Evolutionary conservation across 805 yeast species (phyloP), one percentile per base, ranked within the genome.

Genomic region (Saccharomycopsis lassenensis): DNA sequence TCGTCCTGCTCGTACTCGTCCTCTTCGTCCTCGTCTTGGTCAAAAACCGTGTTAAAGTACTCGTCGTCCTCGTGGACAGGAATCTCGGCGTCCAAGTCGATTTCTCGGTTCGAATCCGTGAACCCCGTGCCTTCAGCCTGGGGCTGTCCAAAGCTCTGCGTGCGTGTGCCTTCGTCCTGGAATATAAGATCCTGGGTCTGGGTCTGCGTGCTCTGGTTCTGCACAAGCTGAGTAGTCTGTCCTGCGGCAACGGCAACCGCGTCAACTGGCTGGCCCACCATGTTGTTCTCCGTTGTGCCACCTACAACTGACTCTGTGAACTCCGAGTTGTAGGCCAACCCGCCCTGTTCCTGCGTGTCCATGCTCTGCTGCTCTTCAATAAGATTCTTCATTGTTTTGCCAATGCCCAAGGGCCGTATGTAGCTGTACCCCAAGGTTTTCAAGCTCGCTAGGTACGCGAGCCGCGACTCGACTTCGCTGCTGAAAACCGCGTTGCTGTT

Each of bases 321-420:
- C 12, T 37, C 37, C 4, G 10, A 21, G 8, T 7, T 5, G 19
- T n/a, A 14, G 20, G 46, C 46, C 29, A 33, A 33, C 28, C 50
- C 52, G 29, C 51, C 58, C 21, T 51, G 50, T 44, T 51, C 40
- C 25, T 49, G 55, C 28, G 47, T 44, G 35, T 45, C 50, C 36
- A 51, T 37, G 22, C 50, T 48, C 4, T 38, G 36, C 4, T 38
- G 36, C 30, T 57, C 61, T 24, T 58, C 60, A 7, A 47, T 33
- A 15, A 61, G 36, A 24, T 58, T 61, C 24, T 54, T 54, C 65
- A 74, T 61, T 1, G 82, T 77, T 50, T 66, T 71, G 2, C 62
- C 60, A 7, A 74, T 48, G 0, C 85, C 86, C 7, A 77, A 63
- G 0, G 86, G 85, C 29, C 60, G 59, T 38, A 79, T 49, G 37